Conservation (phyloP, 441 rosid genomes). For the Melastoma candidum region DNA sequence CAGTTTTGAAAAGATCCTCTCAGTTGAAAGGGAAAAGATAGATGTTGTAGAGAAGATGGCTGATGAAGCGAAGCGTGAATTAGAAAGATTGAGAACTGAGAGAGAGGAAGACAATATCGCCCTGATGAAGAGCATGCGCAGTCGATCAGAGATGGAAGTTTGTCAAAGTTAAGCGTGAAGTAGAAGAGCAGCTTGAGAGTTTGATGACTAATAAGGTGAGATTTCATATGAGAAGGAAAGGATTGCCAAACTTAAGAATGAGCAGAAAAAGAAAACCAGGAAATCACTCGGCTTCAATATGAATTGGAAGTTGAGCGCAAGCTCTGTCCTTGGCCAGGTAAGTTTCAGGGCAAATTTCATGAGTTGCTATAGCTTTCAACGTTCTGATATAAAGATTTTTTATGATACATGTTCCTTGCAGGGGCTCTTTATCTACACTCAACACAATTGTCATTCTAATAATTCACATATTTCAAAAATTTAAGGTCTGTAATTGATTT, state of each 20-base stretch:
- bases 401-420: too few species aligned
- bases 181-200: constrained; percentile 69
- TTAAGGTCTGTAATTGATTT: too few species aligned
- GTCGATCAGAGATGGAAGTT: constrained; percentile 82
- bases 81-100: constrained; percentile 54
- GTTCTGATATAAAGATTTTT: too few species aligned
- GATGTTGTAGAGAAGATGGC: constrained; percentile 76
- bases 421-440: too few species aligned
- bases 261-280: constrained; percentile 68
- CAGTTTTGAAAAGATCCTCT: constrained; percentile 68
- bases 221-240: constrained; percentile 76
- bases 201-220: constrained; percentile 63
- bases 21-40: constrained; percentile 58
- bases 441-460: too few species aligned
- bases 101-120: constrained; percentile 62
- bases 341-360: neutral
- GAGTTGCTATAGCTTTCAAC: too few species aligned
- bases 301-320: constrained; percentile 79
- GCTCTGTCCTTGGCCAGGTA: constrained; percentile 93
- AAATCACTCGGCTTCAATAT: constrained; percentile 56
- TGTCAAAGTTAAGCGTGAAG: constrained; percentile 57
- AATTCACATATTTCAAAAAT: too few species aligned
- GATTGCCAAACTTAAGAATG: constrained; percentile 46
- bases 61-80: constrained; percentile 66
- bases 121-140: constrained; percentile 61